Percentiles rank a stretch among this genome's conserved stretches.
phyloP scores from a whole-genome alignment of 2,329 filamentous ascomycete species.

The Hypoxylon sp. region DNA sequence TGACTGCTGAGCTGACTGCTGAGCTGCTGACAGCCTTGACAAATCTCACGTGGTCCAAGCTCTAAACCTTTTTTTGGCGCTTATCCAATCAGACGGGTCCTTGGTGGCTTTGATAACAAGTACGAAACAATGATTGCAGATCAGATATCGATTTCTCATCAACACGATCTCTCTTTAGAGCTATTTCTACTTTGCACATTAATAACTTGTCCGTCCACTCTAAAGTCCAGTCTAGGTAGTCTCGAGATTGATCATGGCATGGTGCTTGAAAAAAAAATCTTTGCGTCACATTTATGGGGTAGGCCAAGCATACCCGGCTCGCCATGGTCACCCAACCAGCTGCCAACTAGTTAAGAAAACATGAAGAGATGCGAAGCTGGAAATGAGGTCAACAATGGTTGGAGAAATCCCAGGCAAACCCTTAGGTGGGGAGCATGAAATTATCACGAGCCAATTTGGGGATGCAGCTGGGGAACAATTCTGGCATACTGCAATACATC shows the following conservation, averaged over 20 bases:
- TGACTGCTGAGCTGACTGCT: not conserved
- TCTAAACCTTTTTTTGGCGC: slow-evolving; percentile 4
- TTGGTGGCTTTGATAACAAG: slow-evolving; percentile 31
- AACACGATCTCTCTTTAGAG: slow-evolving; percentile 15
- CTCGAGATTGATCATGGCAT: not conserved
- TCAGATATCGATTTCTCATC: slow-evolving; percentile 31
- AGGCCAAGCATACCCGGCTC: slow-evolving; percentile 4
- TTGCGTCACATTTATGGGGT: slow-evolving; percentile 40
- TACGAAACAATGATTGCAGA: slow-evolving; percentile 32
- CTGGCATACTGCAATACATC: slow-evolving; percentile 32
- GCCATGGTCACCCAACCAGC: slow-evolving; percentile 5
- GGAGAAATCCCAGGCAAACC: slow-evolving; percentile 21
- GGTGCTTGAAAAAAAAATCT: slow-evolving; percentile 10
- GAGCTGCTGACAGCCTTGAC: slow-evolving; percentile 16
- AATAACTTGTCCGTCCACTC: not conserved
- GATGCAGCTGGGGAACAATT: slow-evolving; percentile 25
- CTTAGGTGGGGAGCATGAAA: slow-evolving; percentile 17
- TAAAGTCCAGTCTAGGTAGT: not conserved
- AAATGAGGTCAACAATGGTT: slow-evolving; percentile 30
- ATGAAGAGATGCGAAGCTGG: slow-evolving; percentile 17
- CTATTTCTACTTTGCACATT: slow-evolving; percentile 2
- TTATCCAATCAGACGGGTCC: slow-evolving; percentile 17
- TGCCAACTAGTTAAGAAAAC: slow-evolving; percentile 12
- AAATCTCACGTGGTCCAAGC: slow-evolving; percentile 33
- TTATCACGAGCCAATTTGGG: slow-evolving; percentile 38